phyloP scores from a whole-genome alignment of 2,329 filamentous ascomycete genomes.

The Fusarium sp. region DNA sequence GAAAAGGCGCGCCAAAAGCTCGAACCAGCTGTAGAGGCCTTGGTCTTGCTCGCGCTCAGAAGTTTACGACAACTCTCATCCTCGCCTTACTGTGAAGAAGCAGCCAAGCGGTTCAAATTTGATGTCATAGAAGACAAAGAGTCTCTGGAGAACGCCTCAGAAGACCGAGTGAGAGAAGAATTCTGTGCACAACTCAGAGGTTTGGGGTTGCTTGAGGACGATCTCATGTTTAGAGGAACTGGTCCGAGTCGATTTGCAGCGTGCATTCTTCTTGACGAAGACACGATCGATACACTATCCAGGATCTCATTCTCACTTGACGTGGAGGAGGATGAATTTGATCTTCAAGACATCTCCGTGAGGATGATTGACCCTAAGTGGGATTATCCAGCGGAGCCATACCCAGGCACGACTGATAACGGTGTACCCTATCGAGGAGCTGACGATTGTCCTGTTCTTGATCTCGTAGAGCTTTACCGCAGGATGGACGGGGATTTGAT shows the following conservation, averaged over 20 bases:
- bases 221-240: constrained; percentile 25
- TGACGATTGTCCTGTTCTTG: constrained; percentile 2
- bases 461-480: constrained; percentile 19
- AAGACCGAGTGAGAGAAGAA: constrained; percentile 36
- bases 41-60: constrained; percentile 16
- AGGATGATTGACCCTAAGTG: constrained; percentile 31
- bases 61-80: constrained; percentile 7
- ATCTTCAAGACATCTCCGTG: not conserved
- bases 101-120: constrained; percentile 29
- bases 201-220: constrained; percentile 17
- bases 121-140: constrained; percentile 20
- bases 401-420: constrained; percentile 4
- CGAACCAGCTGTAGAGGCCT: constrained; percentile 7
- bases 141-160: constrained; percentile 27
- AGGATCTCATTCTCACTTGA: constrained; percentile 10
- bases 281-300: constrained; percentile 10
- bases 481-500: constrained; percentile 28
- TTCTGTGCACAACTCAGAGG: constrained; percentile 30
- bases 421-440: constrained; percentile 13
- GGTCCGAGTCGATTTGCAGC: constrained; percentile 19
- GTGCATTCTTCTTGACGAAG: constrained; percentile 19
- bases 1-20: not conserved
- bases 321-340: constrained; percentile 6
- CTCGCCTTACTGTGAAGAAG: constrained; percentile 30
- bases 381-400: constrained; percentile 22